Evolutionary conservation across 352 stramenopile species (phyloP).

Genomic region (Phytophthora macrochlamydospora): DNA sequence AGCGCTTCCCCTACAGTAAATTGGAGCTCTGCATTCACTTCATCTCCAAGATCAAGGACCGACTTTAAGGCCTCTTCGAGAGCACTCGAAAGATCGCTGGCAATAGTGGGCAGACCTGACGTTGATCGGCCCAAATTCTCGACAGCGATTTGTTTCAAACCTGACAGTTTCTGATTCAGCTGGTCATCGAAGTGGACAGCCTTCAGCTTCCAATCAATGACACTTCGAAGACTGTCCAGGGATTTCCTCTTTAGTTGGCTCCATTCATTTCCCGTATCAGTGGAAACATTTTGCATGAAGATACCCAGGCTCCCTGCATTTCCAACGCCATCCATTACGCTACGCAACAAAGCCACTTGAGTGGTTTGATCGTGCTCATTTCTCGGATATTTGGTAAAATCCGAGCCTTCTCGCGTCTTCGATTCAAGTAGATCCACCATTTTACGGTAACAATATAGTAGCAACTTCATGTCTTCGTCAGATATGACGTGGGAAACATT

Average conservation of each 20-base stretch:
- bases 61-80: constrained; percentile 35
- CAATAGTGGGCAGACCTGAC: constrained; percentile 34
- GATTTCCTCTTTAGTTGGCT: constrained; percentile 33
- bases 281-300: constrained; percentile 24
- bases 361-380: constrained; percentile 50
- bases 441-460: constrained; percentile 36
- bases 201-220: constrained; percentile 53
- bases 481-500: constrained; percentile 5
- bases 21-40: constrained; percentile 48
- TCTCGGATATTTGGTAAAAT: constrained; percentile 41
- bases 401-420: constrained; percentile 34
- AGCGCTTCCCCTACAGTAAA: constrained; percentile 58
- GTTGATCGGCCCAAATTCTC: constrained; percentile 42
- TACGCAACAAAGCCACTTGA: constrained; percentile 42
- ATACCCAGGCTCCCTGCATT: constrained; percentile 32
- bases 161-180: constrained; percentile 43
- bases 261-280: constrained; percentile 30
- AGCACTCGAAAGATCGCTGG: constrained; percentile 13
- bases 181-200: constrained; percentile 46
- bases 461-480: constrained; percentile 20
- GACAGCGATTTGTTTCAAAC: constrained; percentile 45
- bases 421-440: constrained; percentile 32
- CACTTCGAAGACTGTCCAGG: constrained; percentile 30
- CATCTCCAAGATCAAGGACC: constrained; percentile 33
- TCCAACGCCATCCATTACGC: constrained; percentile 48